Evolutionary conservation across 371 early-diverging fungal genomes (phyloP).

Genomic region (Lichtheimia ramosa): DNA sequence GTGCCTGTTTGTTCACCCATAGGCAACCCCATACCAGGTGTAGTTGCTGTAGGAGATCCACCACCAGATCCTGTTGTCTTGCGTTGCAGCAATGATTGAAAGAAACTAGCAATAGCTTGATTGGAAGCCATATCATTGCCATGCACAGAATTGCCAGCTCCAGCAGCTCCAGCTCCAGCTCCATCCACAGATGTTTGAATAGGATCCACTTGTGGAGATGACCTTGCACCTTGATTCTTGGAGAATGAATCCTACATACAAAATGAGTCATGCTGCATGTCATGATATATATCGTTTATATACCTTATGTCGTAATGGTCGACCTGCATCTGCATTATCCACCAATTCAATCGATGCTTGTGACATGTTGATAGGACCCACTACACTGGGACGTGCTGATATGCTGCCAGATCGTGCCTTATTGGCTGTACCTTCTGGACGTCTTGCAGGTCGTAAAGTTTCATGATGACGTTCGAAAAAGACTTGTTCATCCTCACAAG

Average conservation of each 20-base stretch:
- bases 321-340: conserved; percentile 7
- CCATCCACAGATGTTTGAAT: conserved; percentile 13
- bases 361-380: conserved; percentile 34
- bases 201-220: conserved; percentile 8
- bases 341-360: conserved; percentile 26
- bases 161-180: conserved; percentile 13
- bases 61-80: conserved; percentile 40
- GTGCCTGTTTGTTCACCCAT: conserved; percentile 23
- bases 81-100: conserved; percentile 80
- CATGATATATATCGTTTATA: too few relatives aligned
- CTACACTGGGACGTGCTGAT: conserved; percentile 28
- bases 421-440: conserved; percentile 22
- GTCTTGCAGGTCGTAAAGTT: conserved; percentile 50
- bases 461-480: conserved; percentile 77
- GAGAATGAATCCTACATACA: too few relatives aligned
- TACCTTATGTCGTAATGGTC: conserved; percentile 5
- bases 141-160: conserved; percentile 5
- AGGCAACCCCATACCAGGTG: conserved; percentile 14
- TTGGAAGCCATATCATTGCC: conserved; percentile 44
- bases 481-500: conserved; percentile 84
- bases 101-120: conserved; percentile 86
- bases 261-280: too few relatives aligned
- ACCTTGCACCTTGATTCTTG: too few relatives aligned
- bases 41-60: conserved; percentile 32
- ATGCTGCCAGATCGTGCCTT: conserved; percentile 12